Conservation (phyloP, 306 rosid species). For the Prunus dulcis region DNA sequence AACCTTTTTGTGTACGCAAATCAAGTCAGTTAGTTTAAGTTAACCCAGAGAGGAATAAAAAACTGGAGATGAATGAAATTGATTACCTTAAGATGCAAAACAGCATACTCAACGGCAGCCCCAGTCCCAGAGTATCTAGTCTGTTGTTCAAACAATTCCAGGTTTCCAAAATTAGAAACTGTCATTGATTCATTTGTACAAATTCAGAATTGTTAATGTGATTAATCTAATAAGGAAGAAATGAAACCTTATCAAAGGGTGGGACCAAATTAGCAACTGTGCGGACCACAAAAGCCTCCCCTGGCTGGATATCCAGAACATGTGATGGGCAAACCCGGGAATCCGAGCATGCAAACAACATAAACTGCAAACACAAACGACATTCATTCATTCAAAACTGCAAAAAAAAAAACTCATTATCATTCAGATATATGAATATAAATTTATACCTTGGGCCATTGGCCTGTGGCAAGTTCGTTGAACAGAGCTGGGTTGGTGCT, state of each 20-base stretch:
- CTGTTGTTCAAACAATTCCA: slow-evolving; percentile 27
- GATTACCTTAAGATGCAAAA: slow-evolving; percentile 82
- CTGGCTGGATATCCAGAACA: slow-evolving; percentile 88
- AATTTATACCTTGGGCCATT: slow-evolving; percentile 68
- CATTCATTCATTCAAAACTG: slow-evolving; percentile 34
- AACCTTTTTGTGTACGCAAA: slow-evolving; percentile 37
- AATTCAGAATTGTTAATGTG: neutral
- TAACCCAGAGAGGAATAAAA: too few species aligned
- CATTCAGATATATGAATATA: too few species aligned
- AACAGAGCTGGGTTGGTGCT: slow-evolving; percentile 78
- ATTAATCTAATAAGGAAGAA: neutral
- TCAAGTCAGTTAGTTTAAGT: neutral
- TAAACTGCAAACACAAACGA: slow-evolving; percentile 41
- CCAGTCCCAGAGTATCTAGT: slow-evolving; percentile 62
- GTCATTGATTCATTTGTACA: too few species aligned
- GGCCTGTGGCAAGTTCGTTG: slow-evolving; percentile 92
- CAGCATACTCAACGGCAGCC: slow-evolving; percentile 86
- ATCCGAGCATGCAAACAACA: slow-evolving; percentile 98
- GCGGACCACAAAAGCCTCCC: slow-evolving; percentile 96
- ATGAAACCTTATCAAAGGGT: slow-evolving; percentile 65
- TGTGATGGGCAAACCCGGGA: slow-evolving; percentile 99
- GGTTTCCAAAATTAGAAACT: too few species aligned
- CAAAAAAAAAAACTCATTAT: neutral
- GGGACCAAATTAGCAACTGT: slow-evolving; percentile 97
- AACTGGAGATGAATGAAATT: too few species aligned